Percentiles rank a stretch among this genome's conserved stretches.
Conservation (phyloP, 2,329 filamentous ascomycete species). For the Claviceps humidiphila region DNA sequence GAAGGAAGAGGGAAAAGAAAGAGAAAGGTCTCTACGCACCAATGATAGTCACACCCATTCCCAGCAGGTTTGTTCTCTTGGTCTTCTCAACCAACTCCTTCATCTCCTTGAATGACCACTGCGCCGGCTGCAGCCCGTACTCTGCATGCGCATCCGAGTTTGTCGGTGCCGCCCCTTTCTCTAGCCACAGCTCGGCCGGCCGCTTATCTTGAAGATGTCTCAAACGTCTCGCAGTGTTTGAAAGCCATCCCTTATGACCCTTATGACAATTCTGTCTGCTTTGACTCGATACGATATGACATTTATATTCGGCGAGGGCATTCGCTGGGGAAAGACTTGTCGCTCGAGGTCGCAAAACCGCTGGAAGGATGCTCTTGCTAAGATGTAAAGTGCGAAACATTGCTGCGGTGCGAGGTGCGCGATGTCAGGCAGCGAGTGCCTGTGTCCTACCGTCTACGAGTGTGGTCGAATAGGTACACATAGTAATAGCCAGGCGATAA, state of each 20-base stretch:
- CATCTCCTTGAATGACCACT: conserved; percentile 38
- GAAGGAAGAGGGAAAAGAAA: too few relatives aligned
- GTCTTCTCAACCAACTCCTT: conserved; percentile 20
- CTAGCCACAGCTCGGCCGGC: background rate
- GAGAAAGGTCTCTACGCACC: conserved; percentile 20
- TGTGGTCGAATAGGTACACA: too few relatives aligned
- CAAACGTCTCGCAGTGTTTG: too few relatives aligned
- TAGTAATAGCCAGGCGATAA: too few relatives aligned
- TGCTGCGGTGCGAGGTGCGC: background rate
- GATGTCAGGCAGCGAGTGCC: background rate
- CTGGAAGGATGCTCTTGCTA: background rate
- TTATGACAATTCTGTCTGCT: too few relatives aligned
- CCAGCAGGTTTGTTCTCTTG: conserved; percentile 7
- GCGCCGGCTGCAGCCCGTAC: conserved; percentile 15
- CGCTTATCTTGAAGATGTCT: too few relatives aligned
- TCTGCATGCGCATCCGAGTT: too few relatives aligned
- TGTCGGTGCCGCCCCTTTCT: background rate
- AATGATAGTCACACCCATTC: conserved; percentile 24
- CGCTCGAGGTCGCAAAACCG: background rate
- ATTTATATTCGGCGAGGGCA: too few relatives aligned
- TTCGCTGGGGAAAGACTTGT: background rate
- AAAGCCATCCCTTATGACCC: too few relatives aligned
- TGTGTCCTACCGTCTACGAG: too few relatives aligned
- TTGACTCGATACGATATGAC: too few relatives aligned
- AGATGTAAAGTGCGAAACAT: background rate